Evolutionary conservation across 768 basidiomycete species (phyloP), one percentile per base, ranked within the genome.

Genomic region (Tricholoma matsutake): DNA sequence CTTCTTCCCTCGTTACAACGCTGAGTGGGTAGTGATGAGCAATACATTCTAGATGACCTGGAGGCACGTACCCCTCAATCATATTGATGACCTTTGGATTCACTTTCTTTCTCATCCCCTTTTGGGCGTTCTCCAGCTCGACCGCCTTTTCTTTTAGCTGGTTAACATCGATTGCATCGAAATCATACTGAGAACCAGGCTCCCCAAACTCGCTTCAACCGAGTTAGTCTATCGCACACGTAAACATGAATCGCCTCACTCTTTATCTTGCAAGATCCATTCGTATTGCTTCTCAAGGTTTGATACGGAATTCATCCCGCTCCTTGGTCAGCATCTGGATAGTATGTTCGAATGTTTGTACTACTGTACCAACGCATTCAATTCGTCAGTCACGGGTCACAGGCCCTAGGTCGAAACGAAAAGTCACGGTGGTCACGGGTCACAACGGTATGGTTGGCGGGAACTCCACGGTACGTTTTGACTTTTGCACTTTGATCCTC

Each of bases 71-170:
- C 94, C 84, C 89, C 65, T 97, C 96, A 55, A 98, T 92, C 91
- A 96, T 96, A 66, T 89, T 92, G 79, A 97, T 86, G 52, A 94
- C 95, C 73, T 96, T 97, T 3, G 89, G 88, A 67, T 99, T 98
- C 68, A 98, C 82, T 73, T 96, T 97, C 78, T 94, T 94, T 78
- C 94, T 96, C 87, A 94, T 88, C 20, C 87, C 86, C 67, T 88
- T 89, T 70, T 93, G 93, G 49, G 86, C 79, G n/a, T 83, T 78
- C 65, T 92, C 88, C 9, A 98, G 80, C 66, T 94, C 90, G 7
- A 79, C 76, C 25, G 88, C 2, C 58, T 73, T n/a, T n/a, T n/a
- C n/a, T n/a, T n/a, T n/a, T n/a, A n/a, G n/a, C n/a, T n/a, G n/a
- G n/a, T n/a, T n/a, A 18, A 94, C 81, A 68, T 97, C 85, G 57